These are phyloP conservation scores for Aspergillus felis DNA, from an alignment of 2,329 filamentous ascomycete genomes.

Conservation along the genomic window DNA sequence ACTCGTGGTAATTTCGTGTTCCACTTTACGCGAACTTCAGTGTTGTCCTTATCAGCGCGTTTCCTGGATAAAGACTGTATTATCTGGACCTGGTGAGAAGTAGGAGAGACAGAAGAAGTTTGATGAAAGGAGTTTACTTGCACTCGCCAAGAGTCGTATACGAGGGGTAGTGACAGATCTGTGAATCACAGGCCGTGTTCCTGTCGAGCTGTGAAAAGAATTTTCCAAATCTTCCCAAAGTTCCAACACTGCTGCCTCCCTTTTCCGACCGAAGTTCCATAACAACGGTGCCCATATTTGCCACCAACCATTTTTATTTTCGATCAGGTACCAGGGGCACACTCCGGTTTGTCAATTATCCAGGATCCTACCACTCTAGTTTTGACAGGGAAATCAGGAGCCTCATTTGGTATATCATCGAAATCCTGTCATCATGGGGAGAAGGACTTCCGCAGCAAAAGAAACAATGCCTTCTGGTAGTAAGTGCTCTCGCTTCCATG, in stretches of 20 bases:
- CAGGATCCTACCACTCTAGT: not conserved
- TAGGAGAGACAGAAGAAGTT: not conserved
- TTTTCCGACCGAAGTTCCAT: not conserved
- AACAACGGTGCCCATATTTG: not conserved
- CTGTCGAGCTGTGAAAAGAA: slow-evolving; percentile 5
- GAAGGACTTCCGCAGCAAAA: slow-evolving; percentile 5
- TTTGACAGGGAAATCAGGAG: not conserved
- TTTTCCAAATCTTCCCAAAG: slow-evolving; percentile 3
- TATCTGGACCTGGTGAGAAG: not conserved
- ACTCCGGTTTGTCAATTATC: not conserved
- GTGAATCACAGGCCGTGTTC: not conserved
- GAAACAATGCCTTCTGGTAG: slow-evolving; percentile 1
- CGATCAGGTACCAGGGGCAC: not conserved
- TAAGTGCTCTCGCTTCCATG: not conserved
- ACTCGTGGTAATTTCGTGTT: slow-evolving; percentile 39
- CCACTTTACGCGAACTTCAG: slow-evolving; percentile 36
- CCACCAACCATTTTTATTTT: not conserved
- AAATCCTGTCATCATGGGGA: slow-evolving; percentile 6
- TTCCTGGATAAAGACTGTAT: not conserved
- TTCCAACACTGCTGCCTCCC: not conserved
- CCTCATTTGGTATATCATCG: not conserved
- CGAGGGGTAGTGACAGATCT: not conserved
- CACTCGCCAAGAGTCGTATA: not conserved
- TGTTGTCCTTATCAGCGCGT: slow-evolving; percentile 11
- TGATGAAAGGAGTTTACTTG: not conserved